A percentile compares a stretch with the other conserved stretches of the same genome.
Conservation (phyloP, 2,329 filamentous ascomycete genomes). For the Cladosporium sp. region DNA sequence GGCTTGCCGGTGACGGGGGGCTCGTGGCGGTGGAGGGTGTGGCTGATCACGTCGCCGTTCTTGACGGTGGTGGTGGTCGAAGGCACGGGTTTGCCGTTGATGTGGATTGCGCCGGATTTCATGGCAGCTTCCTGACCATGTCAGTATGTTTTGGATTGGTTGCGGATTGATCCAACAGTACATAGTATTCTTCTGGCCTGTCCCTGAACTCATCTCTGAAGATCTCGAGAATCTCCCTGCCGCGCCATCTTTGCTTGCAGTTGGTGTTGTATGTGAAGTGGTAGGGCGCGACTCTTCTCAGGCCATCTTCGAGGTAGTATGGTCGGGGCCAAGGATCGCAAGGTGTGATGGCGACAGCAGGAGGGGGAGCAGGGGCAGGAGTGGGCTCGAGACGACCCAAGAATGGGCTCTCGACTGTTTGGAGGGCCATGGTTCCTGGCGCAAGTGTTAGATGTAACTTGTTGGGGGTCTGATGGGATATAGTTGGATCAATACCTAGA, state of each 20-base stretch:
- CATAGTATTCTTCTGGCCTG: slow-evolving; percentile 82
- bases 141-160: slow-evolving; percentile 30
- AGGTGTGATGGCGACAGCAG: slow-evolving; percentile 55
- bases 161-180: slow-evolving; percentile 41
- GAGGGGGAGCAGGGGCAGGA: slow-evolving; percentile 40
- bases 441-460: background rate
- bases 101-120: slow-evolving; percentile 71
- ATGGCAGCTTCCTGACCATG: slow-evolving; percentile 68
- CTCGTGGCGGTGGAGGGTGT: slow-evolving; percentile 93
- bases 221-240: slow-evolving; percentile 77
- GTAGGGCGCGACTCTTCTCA: slow-evolving; percentile 84
- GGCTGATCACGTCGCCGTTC: slow-evolving; percentile 89
- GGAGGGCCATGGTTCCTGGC: slow-evolving; percentile 18
- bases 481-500: slow-evolving; percentile 28
- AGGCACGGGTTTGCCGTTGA: slow-evolving; percentile 73
- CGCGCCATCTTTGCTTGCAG: slow-evolving; percentile 92
- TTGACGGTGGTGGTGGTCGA: slow-evolving; percentile 69
- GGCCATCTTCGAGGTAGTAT: slow-evolving; percentile 80
- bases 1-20: slow-evolving; percentile 83
- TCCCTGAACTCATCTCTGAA: slow-evolving; percentile 93
- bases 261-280: slow-evolving; percentile 93
- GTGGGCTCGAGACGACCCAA: slow-evolving; percentile 15
- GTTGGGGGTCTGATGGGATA: background rate
- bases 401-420: slow-evolving; percentile 13
- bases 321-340: slow-evolving; percentile 65